phyloP scores from a whole-genome alignment of 805 yeast genomes.

The Wickerhamiella alocasiicola region DNA sequence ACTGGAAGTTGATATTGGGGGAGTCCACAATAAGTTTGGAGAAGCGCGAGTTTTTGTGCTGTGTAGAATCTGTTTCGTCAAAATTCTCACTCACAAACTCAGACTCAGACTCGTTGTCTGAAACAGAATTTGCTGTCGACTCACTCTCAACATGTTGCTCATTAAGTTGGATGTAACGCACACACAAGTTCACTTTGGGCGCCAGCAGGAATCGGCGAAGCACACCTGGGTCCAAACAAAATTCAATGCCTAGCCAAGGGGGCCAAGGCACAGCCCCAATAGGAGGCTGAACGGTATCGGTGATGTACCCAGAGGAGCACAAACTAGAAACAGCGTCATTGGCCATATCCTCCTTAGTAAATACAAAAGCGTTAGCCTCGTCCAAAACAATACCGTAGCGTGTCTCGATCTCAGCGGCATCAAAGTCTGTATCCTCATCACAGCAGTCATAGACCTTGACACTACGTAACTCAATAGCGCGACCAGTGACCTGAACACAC shows the following conservation, averaged over 20 bases:
- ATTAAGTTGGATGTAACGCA: slow-evolving; percentile 46
- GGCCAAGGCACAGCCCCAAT: slow-evolving; percentile 49
- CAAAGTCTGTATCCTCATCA: slow-evolving; percentile 30
- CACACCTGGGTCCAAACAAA: slow-evolving; percentile 43
- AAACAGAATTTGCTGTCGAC: background rate
- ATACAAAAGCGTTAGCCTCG: slow-evolving; percentile 60
- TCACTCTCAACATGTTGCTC: slow-evolving; percentile 30
- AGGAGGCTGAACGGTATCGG: slow-evolving; percentile 17
- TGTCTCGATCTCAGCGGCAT: slow-evolving; percentile 42
- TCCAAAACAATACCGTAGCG: slow-evolving; percentile 57
- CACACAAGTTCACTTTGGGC: slow-evolving; percentile 48
- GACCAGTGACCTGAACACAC: slow-evolving; percentile 60
- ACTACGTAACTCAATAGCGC: slow-evolving; percentile 54
- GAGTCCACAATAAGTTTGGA: slow-evolving; percentile 37
- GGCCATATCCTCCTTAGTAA: slow-evolving; percentile 40
- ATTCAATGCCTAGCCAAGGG: slow-evolving; percentile 73
- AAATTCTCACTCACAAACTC: too few relatives aligned
- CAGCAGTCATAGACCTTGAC: slow-evolving; percentile 44
- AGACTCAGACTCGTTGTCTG: slow-evolving; percentile 6
- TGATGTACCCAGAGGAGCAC: slow-evolving; percentile 50
- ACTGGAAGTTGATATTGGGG: slow-evolving; percentile 52
- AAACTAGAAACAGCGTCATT: slow-evolving; percentile 34
- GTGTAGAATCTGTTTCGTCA: background rate
- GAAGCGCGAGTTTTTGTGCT: slow-evolving; percentile 2
- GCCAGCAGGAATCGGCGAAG: slow-evolving; percentile 42